phyloP scores from a whole-genome alignment of 495 filamentous ascomycete species.

The Aspergillus campestris region DNA sequence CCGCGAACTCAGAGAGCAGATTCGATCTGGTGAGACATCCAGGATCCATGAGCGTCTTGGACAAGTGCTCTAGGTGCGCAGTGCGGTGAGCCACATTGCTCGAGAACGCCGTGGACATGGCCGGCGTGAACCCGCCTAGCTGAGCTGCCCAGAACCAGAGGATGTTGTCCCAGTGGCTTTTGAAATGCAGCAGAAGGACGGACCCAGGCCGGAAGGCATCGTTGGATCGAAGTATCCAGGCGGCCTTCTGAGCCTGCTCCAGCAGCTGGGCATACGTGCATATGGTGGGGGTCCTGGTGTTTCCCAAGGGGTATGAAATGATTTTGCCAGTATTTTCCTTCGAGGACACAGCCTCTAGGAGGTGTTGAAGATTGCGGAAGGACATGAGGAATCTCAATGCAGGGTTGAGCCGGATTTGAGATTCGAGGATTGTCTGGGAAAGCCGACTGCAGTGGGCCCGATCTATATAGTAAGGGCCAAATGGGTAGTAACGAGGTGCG shows the following conservation, averaged over 20 bases:
- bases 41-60: constrained; percentile 5
- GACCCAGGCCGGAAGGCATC: background rate
- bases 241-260: constrained; percentile 1
- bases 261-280: constrained; percentile 3
- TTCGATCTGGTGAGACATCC: constrained; percentile 6
- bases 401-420: background rate
- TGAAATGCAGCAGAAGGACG: constrained; percentile 1
- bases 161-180: constrained; percentile 3
- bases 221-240: background rate
- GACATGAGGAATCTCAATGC: background rate
- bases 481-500: too few relatives aligned
- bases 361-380: constrained; percentile 5
- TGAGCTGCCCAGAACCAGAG: constrained; percentile 35
- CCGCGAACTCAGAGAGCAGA: background rate
- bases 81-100: constrained; percentile 18
- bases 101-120: constrained; percentile 27
- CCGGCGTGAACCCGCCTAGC: constrained; percentile 25
- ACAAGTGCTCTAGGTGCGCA: constrained; percentile 22
- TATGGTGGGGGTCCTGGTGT: background rate
- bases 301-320: constrained; percentile 2
- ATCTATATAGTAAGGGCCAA: too few relatives aligned
- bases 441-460: too few relatives aligned
- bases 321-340: constrained; percentile 2
- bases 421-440: background rate
- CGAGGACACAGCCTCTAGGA: constrained; percentile 3